Base-by-base conservation (phyloP, 1,284 basidiomycete genomes). In the Heterobasidion annosum region DNA sequence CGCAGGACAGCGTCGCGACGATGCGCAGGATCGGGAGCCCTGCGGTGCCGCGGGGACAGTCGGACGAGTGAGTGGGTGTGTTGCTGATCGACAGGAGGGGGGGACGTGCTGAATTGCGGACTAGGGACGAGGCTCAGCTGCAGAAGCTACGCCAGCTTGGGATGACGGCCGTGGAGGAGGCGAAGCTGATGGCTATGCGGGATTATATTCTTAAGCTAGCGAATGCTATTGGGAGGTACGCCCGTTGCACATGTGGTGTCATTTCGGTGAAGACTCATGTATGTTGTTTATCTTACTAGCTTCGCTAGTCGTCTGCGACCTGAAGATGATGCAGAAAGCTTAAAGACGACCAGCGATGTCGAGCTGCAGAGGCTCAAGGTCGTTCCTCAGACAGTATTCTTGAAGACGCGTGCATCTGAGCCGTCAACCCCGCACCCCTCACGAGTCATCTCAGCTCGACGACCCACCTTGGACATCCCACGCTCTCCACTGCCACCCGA, bases 331-430 rank as follows among this genome's bases (percentile, higher is more conserved):
- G 69, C 78, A 0, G 84, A 84, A 33, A 77, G 76, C 54, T 77
- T 90, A 3, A 85, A 87, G 63, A 78, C 82, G 8, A 82, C 76
- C 9, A 77, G 77, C 9, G 79, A 83, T 42, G 75, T 91, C 35
- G 87, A 89, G 60, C 72, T 91, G 44, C 85, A 89, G 67, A 90
- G 91, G 65, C 79, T 95, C 45, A 85, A 88, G 3, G 88, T 98
- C n/a, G 91, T 94, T 0, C 93, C 93, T 5, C 93, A 93, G 58
- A 99, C 95, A 0, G 89, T 99, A 19, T 98, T 99, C 70, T 77
- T 99, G 61, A 91, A 84, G 59, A 68, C 77, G 5, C 72, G 77
- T 33, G 67, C 72, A 34, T 65, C 72, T 4, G 81, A 82, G 4
- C 53, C 66, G 16, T 54, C 63, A 2, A 60, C 68, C 5, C 37